Evolutionary conservation across 2,329 filamentous ascomycete genomes (phyloP).

Genomic region (Sordariomycetes sp.): DNA sequence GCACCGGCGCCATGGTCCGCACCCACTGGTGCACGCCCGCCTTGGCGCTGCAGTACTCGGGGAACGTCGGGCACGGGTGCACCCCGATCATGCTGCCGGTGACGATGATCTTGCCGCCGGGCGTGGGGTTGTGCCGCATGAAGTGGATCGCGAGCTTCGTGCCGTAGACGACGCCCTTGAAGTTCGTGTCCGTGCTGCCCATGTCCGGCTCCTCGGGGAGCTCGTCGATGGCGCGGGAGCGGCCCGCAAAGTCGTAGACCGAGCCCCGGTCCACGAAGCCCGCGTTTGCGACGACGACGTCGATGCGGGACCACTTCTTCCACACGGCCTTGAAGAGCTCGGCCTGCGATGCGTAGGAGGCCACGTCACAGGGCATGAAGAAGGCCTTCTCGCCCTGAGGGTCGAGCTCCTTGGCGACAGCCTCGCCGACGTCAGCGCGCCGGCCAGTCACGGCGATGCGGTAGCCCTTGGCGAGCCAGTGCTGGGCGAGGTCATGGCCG

Average conservation of each 20-base stretch:
- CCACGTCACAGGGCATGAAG: slow-evolving; percentile 34
- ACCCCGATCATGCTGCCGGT: slow-evolving; percentile 31
- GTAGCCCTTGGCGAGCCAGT: slow-evolving; percentile 15
- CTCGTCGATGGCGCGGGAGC: slow-evolving; percentile 6
- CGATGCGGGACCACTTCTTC: slow-evolving; percentile 30
- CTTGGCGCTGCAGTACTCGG: slow-evolving; percentile 40
- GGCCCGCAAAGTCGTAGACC: slow-evolving; percentile 25
- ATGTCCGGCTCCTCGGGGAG: slow-evolving; percentile 33
- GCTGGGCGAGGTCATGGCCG: slow-evolving; percentile 26
- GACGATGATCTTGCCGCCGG: slow-evolving; percentile 30
- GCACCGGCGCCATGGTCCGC: slow-evolving; percentile 22
- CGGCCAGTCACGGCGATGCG: slow-evolving; percentile 22
- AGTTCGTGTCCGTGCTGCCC: slow-evolving; percentile 34
- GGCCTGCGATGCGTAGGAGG: slow-evolving; percentile 32
- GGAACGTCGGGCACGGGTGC: slow-evolving; percentile 29
- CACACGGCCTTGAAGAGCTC: slow-evolving; percentile 29
- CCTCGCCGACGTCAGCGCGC: slow-evolving; percentile 16
- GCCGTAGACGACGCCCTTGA: slow-evolving; percentile 39
- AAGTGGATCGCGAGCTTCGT: slow-evolving; percentile 38
- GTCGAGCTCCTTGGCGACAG: slow-evolving; percentile 15
- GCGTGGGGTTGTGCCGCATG: slow-evolving; percentile 35
- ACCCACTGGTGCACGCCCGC: slow-evolving; percentile 30
- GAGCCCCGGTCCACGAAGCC: slow-evolving; percentile 35
- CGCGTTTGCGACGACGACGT: slow-evolving; percentile 37
- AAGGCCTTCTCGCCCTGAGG: slow-evolving; percentile 22